Conservation (phyloP, 2,329 filamentous ascomycete genomes). For the Arthrobotrys musiformis region DNA sequence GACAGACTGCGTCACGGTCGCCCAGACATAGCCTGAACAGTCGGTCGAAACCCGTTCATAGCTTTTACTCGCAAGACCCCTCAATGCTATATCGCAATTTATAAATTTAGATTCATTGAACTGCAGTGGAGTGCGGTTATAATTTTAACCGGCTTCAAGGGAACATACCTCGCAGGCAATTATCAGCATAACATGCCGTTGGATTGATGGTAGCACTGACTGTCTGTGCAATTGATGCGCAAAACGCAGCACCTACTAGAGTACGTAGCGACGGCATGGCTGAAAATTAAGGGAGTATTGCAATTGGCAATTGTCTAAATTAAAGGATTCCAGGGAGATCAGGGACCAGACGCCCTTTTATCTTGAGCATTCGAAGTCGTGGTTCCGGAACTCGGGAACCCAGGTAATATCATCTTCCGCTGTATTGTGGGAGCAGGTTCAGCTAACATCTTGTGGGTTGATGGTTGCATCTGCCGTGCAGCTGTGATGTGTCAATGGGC, state of each 20-base stretch:
- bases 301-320: background rate
- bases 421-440: background rate
- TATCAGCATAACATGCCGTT: background rate
- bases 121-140: too few relatives aligned
- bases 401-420: background rate
- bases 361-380: background rate
- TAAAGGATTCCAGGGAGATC: background rate
- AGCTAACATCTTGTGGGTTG: background rate
- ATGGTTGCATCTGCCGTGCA: background rate
- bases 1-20: background rate
- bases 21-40: background rate
- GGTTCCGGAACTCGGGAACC: background rate
- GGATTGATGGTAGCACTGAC: background rate
- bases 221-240: background rate
- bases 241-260: background rate
- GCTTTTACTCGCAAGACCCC: slow-evolving; percentile 1
- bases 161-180: slow-evolving; percentile 4
- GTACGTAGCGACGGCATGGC: background rate
- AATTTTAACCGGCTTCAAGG: background rate
- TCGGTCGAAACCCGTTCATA: background rate
- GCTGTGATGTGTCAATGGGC: background rate
- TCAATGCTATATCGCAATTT: background rate
- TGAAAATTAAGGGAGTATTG: background rate
- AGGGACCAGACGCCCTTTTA: background rate
- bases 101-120: background rate